Base-by-base conservation (phyloP, 2,329 filamentous ascomycete genomes). In the Alternaria gaisen region DNA sequence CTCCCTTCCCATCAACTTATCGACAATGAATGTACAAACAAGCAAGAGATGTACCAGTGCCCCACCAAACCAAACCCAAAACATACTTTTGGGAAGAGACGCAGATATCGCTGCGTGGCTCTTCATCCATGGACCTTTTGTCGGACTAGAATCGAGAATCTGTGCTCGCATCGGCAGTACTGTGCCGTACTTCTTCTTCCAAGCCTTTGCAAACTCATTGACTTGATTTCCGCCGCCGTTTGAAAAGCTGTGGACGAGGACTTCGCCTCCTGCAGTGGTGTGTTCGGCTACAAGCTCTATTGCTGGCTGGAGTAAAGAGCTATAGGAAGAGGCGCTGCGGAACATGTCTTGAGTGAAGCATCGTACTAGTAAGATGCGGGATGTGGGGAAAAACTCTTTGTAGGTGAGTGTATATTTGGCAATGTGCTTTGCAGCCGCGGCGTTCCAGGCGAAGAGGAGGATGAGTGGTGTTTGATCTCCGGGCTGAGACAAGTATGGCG, bases 191-290 rank as follows among this genome's bases (percentile, higher is more conserved):
- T 22, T 59, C 18, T 51, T 52, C n/a, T 62, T 68, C 73, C 75
- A 79, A n/a, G 67, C 66, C 43, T 72, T 74, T 4, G 69, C 72
- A 56, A 79, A 71, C 47, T 77, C 69, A 18, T 69, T 69, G 38
- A 77, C 56, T 53, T 78, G 73, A 32, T 74, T 75, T 5, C 70
- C 74, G 8, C 77, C 77, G 6, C 77, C 77, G 40, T 79, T 79
- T 28, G 73, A 77, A 53, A 77, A 77, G 43, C 70, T 74, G 50
- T 79, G 77, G 22, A 76, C 70, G 2, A 79, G 67, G 6, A 79
- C 53, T 24, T 72, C 58, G 8, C 73, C 72, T 3, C 72, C 71
- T 24, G 26, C 54, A 12, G 60, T 53, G 3, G 61, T 56, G 56
- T 77, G 72, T 20, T 70, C 61, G 24, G 63, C 52, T 3, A 77